Percentiles rank a stretch among this genome's conserved stretches.
phyloP scores from a whole-genome alignment of 441 rosid species.

The Bruguiera hainesii region DNA sequence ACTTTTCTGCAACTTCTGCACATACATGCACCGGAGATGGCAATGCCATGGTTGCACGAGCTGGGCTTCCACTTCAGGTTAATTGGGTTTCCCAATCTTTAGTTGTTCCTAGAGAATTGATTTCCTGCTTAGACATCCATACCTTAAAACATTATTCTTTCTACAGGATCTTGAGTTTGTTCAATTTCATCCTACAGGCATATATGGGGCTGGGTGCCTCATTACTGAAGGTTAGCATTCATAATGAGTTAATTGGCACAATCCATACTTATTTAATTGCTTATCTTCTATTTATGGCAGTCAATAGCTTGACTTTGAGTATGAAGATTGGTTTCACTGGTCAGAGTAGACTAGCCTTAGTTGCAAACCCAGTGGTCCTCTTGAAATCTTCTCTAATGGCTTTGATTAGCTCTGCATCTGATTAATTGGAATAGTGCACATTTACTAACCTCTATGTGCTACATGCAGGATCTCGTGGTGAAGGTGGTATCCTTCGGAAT shows the following conservation, averaged over 20 bases:
- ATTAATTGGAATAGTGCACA: not conserved
- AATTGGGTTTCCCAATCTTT: slow-evolving; percentile 21
- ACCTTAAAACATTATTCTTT: slow-evolving; percentile 5
- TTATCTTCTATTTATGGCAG: not conserved
- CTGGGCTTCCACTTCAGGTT: slow-evolving; percentile 91
- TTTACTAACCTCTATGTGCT: slow-evolving; percentile 17
- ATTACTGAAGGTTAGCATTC: slow-evolving; percentile 80
- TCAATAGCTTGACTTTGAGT: no score
- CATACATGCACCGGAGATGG: slow-evolving; percentile 99
- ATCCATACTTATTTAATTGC: not conserved
- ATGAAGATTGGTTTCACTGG: not conserved
- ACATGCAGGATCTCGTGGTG: slow-evolving; percentile 88
- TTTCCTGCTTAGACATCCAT: slow-evolving; percentile 11
- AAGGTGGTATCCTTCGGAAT: slow-evolving; percentile 96
- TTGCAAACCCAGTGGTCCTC: not conserved
- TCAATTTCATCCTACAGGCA: slow-evolving; percentile 96
- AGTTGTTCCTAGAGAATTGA: not conserved
- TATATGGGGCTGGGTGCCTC: slow-evolving; percentile 98
- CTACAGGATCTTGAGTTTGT: slow-evolving; percentile 95
- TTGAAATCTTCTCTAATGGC: not conserved
- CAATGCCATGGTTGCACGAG: slow-evolving; percentile 95
- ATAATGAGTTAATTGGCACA: not conserved
- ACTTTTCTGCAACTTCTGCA: slow-evolving; percentile 98
- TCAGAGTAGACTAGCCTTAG: not conserved
- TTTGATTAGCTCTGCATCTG: slow-evolving; percentile 5